Evolutionary conservation across 2,329 filamentous ascomycete species (phyloP).

Genomic region (Colletotrichum paranaense): DNA sequence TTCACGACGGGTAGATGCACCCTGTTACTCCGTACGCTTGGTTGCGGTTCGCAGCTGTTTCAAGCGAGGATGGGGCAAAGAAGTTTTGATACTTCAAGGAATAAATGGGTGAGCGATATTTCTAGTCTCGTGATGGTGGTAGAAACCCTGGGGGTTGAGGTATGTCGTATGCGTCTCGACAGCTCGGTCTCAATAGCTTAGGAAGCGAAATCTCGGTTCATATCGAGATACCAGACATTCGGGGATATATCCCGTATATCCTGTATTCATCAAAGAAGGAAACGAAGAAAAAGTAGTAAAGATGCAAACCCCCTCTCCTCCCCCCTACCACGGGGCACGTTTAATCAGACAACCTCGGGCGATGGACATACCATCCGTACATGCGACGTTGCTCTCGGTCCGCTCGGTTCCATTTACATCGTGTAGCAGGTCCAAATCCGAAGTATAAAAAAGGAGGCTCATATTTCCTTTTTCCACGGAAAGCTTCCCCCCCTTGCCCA

Average conservation of each 20-base stretch:
- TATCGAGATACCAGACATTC: no score
- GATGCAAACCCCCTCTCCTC: no score
- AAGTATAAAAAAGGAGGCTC: neutral
- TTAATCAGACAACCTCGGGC: no score
- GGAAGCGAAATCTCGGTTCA: neutral
- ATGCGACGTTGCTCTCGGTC: neutral
- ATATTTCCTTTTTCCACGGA: neutral
- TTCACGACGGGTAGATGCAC: neutral
- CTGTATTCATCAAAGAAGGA: no score
- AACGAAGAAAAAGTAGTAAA: no score
- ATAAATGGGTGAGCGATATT: neutral
- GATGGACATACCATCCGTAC: no score
- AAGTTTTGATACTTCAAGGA: neutral
- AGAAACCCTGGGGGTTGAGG: neutral
- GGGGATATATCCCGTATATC: no score
- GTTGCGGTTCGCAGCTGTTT: neutral
- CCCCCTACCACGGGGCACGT: no score
- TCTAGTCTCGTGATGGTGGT: neutral
- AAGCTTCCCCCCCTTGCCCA: neutral
- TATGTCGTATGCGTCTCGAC: neutral
- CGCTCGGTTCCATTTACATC: neutral
- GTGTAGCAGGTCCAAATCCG: neutral
- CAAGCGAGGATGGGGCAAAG: neutral
- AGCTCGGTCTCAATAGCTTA: neutral
- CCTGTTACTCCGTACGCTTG: no score